Base-by-base conservation (phyloP, 768 basidiomycete species). In the Suillus plorans region DNA sequence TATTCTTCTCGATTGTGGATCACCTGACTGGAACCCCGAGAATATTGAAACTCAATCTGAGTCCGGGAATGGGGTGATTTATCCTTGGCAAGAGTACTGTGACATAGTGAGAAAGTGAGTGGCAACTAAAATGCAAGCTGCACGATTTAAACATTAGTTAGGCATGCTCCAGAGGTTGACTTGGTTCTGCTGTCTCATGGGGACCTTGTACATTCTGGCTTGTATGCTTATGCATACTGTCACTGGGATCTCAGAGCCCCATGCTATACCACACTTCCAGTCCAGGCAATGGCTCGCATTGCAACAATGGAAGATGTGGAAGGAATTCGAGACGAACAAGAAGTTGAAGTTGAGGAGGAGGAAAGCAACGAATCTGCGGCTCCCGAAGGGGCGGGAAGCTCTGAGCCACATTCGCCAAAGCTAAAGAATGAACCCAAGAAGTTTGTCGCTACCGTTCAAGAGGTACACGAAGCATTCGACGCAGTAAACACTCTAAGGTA, bases 171-270 rank as follows among this genome's bases (percentile, higher is more conserved):
- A 2, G 82, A 87, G 6, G 80, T 99, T 64, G 92, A 95, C 74
- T 87, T 99, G 55, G 94, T 99, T 36, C 85, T 99, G 25, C 85
- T 99, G 57, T 97, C 97, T 0, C 95, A 98, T 78, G 96, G 95
- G 1, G 94, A 97, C 70, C 83, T 97, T 14, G 81, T 86, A 0
- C 95, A 97, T 73, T 85, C 90, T 34, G 97, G 97, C 18, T 81
- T 99, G n/a, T 95, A 94, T 73, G 89, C 97, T 13, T 98, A 92
- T 76, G 95, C 97, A 6, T 85, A 92, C 74, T 85, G 95, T 20
- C 84, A 86, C 74, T 95, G 94, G 90, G 89, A 89, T 25, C 82
- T 99, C 49, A 89, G 85, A 65, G 95, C 95, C 25, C 94, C 95
- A 4, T 89, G 95, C 22, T 99, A 99, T 74, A 91, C 93, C 0